Evolutionary conservation across 169 alveolate genomes (phyloP).

Genomic region (Eimeria sp.): DNA sequence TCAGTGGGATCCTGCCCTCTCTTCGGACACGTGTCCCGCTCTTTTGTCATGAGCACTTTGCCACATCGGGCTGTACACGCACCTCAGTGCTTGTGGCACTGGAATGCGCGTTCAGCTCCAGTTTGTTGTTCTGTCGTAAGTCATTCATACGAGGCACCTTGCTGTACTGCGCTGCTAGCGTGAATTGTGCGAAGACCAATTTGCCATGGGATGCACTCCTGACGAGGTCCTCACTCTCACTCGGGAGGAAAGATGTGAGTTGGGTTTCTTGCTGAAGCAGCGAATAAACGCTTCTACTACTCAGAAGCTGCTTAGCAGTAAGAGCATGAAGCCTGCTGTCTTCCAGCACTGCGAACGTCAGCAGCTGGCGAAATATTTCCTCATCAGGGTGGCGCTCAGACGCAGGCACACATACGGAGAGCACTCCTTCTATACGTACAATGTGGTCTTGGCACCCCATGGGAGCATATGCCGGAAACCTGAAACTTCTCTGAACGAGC

Average conservation of each 20-base stretch:
- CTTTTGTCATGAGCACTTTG: constrained; percentile 4
- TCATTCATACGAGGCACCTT: neutral
- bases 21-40: constrained; percentile 72
- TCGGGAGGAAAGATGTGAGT: neutral
- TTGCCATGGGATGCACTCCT: neutral
- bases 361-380: neutral
- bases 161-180: neutral
- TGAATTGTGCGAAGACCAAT: neutral
- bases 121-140: neutral
- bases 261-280: neutral
- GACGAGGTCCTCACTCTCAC: neutral
- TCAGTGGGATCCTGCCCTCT: constrained; percentile 71
- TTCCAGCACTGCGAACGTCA: neutral
- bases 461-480: neutral
- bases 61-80: neutral
- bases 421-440: neutral
- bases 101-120: neutral
- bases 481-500: neutral
- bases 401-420: neutral
- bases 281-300: neutral
- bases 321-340: neutral
- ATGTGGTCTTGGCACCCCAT: neutral
- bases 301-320: neutral
- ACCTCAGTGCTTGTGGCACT: constrained; percentile 4
- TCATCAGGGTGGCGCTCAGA: neutral